Evolutionary conservation across 2,329 filamentous ascomycete species (phyloP).

Genomic region (Parascedosporium putredinis): DNA sequence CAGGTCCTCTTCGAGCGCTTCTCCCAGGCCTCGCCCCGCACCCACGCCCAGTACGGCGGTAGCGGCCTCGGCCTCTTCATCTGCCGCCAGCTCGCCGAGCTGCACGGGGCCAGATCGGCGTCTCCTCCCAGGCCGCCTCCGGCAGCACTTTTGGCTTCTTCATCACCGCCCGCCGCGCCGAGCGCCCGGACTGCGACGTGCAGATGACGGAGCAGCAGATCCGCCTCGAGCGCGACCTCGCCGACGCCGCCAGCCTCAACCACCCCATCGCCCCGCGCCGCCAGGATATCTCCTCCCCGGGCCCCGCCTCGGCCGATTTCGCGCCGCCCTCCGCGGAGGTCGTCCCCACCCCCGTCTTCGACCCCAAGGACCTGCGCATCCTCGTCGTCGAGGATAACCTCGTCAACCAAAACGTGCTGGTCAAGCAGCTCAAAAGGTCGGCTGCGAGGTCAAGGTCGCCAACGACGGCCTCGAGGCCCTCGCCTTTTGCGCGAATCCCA

Average conservation of each 20-base stretch:
- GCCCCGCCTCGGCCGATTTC: background rate
- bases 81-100: constrained; percentile 61
- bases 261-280: background rate
- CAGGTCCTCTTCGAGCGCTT: constrained; percentile 59
- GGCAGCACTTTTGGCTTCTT: constrained; percentile 73
- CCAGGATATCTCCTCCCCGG: background rate
- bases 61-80: constrained; percentile 66
- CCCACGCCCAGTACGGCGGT: constrained; percentile 62
- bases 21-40: constrained; percentile 56
- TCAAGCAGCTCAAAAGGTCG: constrained; percentile 49
- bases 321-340: constrained; percentile 9
- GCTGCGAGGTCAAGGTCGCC: constrained; percentile 50
- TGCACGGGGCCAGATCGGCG: constrained; percentile 73
- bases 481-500: constrained; percentile 43
- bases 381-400: constrained; percentile 60
- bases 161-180: constrained; percentile 53
- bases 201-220: constrained; percentile 3
- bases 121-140: constrained; percentile 53
- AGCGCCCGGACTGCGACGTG: background rate
- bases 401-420: constrained; percentile 55
- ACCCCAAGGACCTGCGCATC: constrained; percentile 33
- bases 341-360: constrained; percentile 13
- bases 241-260: background rate
- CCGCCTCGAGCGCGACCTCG: background rate
- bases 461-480: constrained; percentile 56